Evolutionary conservation across 2,329 filamentous ascomycete genomes (phyloP).

Genomic region (Coniochaeta sp.): DNA sequence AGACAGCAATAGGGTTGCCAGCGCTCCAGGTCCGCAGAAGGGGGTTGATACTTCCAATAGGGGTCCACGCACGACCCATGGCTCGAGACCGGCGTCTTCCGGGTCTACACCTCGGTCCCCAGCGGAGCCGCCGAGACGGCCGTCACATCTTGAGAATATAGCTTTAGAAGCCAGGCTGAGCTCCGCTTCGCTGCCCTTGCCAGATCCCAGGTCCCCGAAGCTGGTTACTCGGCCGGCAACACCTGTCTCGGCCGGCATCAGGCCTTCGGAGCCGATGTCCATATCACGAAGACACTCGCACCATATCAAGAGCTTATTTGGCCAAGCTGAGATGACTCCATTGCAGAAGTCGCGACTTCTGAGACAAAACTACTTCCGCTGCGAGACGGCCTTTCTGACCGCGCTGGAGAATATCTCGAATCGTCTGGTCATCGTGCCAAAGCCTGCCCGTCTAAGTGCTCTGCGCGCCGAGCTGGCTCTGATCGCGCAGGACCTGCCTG

Average conservation of each 20-base stretch:
- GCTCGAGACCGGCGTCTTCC: slow-evolving; percentile 12
- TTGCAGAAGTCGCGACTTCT: slow-evolving; percentile 65
- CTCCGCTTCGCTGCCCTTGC: slow-evolving; percentile 59
- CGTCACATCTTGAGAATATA: slow-evolving; percentile 43
- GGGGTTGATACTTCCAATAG: slow-evolving; percentile 11
- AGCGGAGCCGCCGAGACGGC: slow-evolving; percentile 29
- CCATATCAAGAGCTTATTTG: slow-evolving; percentile 47
- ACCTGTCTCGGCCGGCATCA: slow-evolving; percentile 47
- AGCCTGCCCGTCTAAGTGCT: slow-evolving; percentile 72
- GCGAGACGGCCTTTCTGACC: slow-evolving; percentile 71
- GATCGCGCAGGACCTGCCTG: slow-evolving; percentile 72
- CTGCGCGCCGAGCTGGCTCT: slow-evolving; percentile 73
- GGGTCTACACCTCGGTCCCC: slow-evolving; percentile 20
- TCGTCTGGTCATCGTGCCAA: slow-evolving; percentile 73
- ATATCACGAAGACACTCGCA: slow-evolving; percentile 50
- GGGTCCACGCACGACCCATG: slow-evolving; percentile 6
- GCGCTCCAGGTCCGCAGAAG: slow-evolving; percentile 30
- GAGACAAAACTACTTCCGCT: slow-evolving; percentile 76
- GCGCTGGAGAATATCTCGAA: slow-evolving; percentile 80
- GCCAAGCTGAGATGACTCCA: slow-evolving; percentile 52
- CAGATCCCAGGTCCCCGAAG: slow-evolving; percentile 48
- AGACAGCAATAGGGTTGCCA: slow-evolving; percentile 37
- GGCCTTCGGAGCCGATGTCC: slow-evolving; percentile 39
- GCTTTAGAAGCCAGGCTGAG: slow-evolving; percentile 55
- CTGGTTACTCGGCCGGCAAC: slow-evolving; percentile 46